A percentile compares a stretch with the other conserved stretches of the same genome.
Evolutionary conservation across 768 basidiomycete species (phyloP).

Genomic region (Suillus occidentalis): DNA sequence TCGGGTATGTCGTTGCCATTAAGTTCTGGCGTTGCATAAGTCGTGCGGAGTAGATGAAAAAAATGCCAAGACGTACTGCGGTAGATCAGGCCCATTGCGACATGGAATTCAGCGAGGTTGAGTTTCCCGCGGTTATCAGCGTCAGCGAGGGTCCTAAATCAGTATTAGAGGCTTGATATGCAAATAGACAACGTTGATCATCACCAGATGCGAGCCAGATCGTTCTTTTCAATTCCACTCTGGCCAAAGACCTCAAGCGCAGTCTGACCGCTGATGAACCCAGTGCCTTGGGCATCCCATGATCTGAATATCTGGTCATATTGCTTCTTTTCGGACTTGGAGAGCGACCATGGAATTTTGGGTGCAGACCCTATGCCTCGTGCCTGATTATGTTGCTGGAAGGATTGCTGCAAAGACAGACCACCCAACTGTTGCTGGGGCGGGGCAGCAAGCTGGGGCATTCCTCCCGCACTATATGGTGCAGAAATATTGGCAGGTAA

Average conservation of each 20-base stretch:
- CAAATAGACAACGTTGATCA: constrained; percentile 25
- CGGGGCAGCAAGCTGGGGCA: constrained; percentile 59
- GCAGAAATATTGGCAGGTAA: constrained; percentile 74
- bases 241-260: constrained; percentile 94
- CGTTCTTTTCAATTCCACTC: constrained; percentile 85
- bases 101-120: constrained; percentile 94
- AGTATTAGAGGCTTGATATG: constrained; percentile 5
- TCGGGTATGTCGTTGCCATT: constrained; percentile 93
- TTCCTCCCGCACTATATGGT: constrained; percentile 57
- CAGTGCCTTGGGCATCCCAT: constrained; percentile 83
- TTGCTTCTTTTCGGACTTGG: constrained; percentile 90
- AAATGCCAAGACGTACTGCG: constrained; percentile 62
- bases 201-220: constrained; percentile 91
- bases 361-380: constrained; percentile 64
- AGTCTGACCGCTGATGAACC: constrained; percentile 83
- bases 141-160: constrained; percentile 84
- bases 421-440: constrained; percentile 55
- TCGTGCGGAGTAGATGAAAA: neutral
- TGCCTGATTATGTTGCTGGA: constrained; percentile 84
- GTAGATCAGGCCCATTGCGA: constrained; percentile 98
- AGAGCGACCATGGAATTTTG: constrained; percentile 82
- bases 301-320: constrained; percentile 96
- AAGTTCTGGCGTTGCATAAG: constrained; percentile 51
- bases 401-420: constrained; percentile 73
- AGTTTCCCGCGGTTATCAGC: constrained; percentile 92